Evolutionary conservation across 768 basidiomycete genomes (phyloP).

Genomic region (Lentinula sp.): DNA sequence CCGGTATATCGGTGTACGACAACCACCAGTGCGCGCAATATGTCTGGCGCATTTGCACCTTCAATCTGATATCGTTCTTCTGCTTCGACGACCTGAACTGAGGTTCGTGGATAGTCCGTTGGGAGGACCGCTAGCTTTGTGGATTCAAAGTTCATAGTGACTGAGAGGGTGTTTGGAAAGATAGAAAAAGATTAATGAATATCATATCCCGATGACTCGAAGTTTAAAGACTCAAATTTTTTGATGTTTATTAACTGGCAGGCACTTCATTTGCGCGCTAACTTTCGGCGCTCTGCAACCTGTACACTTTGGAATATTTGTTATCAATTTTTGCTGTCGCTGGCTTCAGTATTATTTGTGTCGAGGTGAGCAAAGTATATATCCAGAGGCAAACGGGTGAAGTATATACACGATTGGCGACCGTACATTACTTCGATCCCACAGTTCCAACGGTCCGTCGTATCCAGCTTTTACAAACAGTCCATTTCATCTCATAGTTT

Average conservation of each 20-base stretch:
- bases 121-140: neutral
- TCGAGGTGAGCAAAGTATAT: too few species aligned
- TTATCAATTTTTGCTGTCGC: too few species aligned
- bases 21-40: conserved; percentile 62
- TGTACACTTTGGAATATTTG: too few species aligned
- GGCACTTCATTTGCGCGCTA: neutral
- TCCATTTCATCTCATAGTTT: neutral
- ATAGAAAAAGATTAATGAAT: too few species aligned
- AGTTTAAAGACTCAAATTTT: neutral
- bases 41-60: neutral
- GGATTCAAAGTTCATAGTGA: neutral
- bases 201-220: neutral
- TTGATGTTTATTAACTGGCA: neutral
- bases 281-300: neutral
- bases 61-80: neutral
- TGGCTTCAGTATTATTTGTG: too few species aligned
- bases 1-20: conserved; percentile 93
- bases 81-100: neutral
- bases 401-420: too few species aligned
- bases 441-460: too few species aligned
- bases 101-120: conserved; percentile 3
- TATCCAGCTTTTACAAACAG: neutral
- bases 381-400: too few species aligned
- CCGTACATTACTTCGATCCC: too few species aligned
- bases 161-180: too few species aligned